Evolutionary conservation across 345 rosid species (phyloP).

Genomic region (Crucihimalaya himalaica): DNA sequence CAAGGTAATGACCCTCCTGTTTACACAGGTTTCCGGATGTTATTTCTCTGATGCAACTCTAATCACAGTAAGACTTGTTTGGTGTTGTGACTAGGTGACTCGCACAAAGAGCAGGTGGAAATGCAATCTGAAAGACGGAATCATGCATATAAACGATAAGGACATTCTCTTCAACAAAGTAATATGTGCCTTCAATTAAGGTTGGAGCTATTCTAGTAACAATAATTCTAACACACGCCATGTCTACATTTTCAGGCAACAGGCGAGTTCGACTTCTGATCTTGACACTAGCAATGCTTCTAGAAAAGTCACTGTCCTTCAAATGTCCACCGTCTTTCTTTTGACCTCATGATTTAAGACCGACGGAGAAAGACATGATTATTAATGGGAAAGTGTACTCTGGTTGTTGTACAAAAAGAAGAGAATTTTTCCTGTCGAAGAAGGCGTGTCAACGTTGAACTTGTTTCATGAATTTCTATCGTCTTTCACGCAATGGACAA

Average conservation of each 20-base stretch:
- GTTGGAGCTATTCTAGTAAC: constrained; percentile 19
- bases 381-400: constrained; percentile 33
- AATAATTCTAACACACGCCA: not conserved
- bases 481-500: not conserved
- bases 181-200: not conserved
- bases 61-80: constrained; percentile 5
- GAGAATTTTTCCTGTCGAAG: constrained; percentile 45
- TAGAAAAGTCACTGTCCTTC: constrained; percentile 14
- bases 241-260: constrained; percentile 61
- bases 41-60: not conserved
- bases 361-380: constrained; percentile 40
- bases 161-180: constrained; percentile 97
- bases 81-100: constrained; percentile 64
- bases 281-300: constrained; percentile 16
- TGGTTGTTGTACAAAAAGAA: constrained; percentile 66
- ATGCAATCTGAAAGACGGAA: constrained; percentile 93
- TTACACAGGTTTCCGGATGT: not conserved
- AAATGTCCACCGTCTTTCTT: constrained; percentile 39
- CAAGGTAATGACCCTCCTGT: constrained; percentile 57
- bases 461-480: not conserved
- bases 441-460: not conserved
- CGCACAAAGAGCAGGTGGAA: constrained; percentile 98
- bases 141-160: constrained; percentile 93
- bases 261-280: constrained; percentile 94
- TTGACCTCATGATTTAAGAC: constrained; percentile 29